Base-by-base conservation (phyloP, 768 basidiomycete species). In the Boletus rufocinnamomeus region DNA sequence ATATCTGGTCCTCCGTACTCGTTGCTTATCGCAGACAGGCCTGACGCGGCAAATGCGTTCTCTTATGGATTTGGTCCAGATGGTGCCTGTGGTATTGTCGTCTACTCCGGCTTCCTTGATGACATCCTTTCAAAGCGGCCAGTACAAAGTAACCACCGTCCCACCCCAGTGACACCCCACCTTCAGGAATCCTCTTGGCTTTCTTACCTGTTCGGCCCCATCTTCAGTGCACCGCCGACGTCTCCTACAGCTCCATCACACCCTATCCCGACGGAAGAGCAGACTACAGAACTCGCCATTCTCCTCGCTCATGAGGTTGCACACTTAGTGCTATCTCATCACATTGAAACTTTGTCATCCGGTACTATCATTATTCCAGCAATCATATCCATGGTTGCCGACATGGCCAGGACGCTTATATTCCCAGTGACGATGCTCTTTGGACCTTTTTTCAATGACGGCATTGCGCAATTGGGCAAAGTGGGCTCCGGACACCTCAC, bases 401-500 rank as follows among this genome's bases (percentile, higher is more conserved):
- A 98, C 69, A 66, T 94, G 23, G 67, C 89, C 25, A 81, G 95
- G 43, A 86, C 93, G 3, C 69, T 94, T 34, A 74, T 95, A 16
- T 98, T 95, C 73, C 95, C 95, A 0, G 67, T 95, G 50, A 97
- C 93, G 5, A 93, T 91, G 88, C 67, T 95, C 10, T 86, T 98
- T 56, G 95, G 96, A 0, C 96, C 96, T 1, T 97, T 98, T 70
- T 85, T 98, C 58, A 95, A 96, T 68, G 96, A 99, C 65, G 95
- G 93, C 3, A 82, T 98, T 27, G 92, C 88, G 0, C 85, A 90
- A 52, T 65, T 94, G 53, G 88, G 92, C 27, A 87, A 87, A 69
- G 81, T 89, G 1, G 88, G 91, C 3, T 85, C 87, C 13, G 85
- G 86, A 3, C 88, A 95, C 67, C 78, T 95, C 40, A 77, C 80